Evolutionary conservation across 768 basidiomycete genomes (phyloP).

Genomic region (Psilocybe subaeruginosa): DNA sequence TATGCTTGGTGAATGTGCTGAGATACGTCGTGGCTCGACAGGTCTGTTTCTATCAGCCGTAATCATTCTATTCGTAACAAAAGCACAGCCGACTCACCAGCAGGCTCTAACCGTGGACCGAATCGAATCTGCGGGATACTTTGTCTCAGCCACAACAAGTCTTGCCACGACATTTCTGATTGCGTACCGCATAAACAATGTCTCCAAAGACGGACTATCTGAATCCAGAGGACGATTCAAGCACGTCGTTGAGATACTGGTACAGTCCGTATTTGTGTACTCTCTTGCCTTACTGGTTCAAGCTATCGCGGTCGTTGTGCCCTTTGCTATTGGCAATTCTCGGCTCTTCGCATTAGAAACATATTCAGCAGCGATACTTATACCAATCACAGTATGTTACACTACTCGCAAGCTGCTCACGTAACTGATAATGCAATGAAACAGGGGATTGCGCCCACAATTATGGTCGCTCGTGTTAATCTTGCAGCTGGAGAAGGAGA

Average conservation of each 20-base stretch:
- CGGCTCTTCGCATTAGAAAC: neutral
- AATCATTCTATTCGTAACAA: too few relatives aligned
- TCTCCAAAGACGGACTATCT: neutral
- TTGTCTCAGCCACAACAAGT: neutral
- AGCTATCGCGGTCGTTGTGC: neutral
- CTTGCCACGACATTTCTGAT: neutral
- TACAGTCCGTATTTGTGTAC: neutral
- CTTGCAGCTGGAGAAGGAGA: neutral
- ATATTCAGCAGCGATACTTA: neutral
- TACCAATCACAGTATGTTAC: conserved; percentile 1
- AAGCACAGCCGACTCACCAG: too few relatives aligned
- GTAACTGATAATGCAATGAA: neutral
- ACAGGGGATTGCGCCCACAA: conserved; percentile 5
- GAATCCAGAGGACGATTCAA: neutral
- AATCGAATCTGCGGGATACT: neutral
- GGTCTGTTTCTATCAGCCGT: too few relatives aligned
- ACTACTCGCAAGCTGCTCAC: neutral
- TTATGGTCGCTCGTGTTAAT: conserved; percentile 8
- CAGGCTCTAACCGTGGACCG: neutral
- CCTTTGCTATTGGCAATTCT: neutral
- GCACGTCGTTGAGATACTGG: conserved; percentile 5
- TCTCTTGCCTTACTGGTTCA: conserved; percentile 1
- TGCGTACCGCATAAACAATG: neutral
- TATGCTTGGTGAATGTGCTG: too few relatives aligned
- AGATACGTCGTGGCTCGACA: too few relatives aligned